Base-by-base conservation (phyloP, 2,329 filamentous ascomycete species). In the Ophiostoma australiae region DNA sequence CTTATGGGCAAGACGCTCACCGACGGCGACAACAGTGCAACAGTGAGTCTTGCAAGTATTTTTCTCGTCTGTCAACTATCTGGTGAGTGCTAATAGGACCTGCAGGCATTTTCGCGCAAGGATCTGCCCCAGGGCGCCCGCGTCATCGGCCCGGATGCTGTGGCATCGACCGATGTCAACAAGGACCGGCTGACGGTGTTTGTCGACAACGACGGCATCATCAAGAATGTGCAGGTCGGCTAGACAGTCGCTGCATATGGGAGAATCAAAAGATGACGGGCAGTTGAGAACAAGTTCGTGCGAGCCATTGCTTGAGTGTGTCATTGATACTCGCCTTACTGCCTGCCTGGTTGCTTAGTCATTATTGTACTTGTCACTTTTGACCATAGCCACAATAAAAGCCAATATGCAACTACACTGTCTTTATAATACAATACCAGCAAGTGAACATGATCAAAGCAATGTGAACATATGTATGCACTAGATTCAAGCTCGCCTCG, bases 1-100 rank as follows among this genome's bases (percentile, higher is more conserved):
- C 81, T 90, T 4, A 83, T 87, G 66, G 88, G 88, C 77, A 90
- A 90, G 85, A 89, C 83, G 67, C 78, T 89, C 15, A 82, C 83
- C 13, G 87, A 87, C 0, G 76, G 79, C 20, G 77, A 79, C 23
- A 82, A 82, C 70, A 84, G 80, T 74, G 85, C 86, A 77, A 86
- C 82, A 10, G 88, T 89, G 79, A 63, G 73, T 63, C 6, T 58
- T 48, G 1, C 5, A 48, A 7, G 5, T 8, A 1, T 5, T 27
- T 23, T 13, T 27, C 11, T 27, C 1, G 11, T 41, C 20, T 41
- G 4, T 20, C 3, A 17, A 27, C 11, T 8, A 13, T 41, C 17
- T 17, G 66, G 3, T 52, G 52, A 15, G 15, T 20, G 27, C 48
- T 39, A 66, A 31, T 58, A 67, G 27, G 27, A 63, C 73, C 20